These are phyloP conservation scores for Pseudogymnoascus destructans DNA, from an alignment of 2,329 filamentous ascomycete species.

Conservation along the genomic window DNA sequence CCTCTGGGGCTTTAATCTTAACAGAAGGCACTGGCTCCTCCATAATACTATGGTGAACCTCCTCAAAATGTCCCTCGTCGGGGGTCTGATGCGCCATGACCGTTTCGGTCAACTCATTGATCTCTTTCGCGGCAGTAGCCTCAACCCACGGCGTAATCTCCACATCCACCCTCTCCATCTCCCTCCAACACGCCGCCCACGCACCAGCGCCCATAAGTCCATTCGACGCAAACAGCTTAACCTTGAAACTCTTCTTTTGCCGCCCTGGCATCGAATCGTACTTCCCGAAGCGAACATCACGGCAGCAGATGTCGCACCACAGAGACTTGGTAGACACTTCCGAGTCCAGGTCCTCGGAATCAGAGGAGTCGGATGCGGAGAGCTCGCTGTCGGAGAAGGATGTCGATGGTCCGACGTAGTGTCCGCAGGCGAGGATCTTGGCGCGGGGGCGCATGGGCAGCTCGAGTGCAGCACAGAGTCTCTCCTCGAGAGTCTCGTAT, in stretches of 20 bases:
- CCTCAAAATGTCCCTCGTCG: conserved; percentile 1
- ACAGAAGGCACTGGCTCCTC: conserved; percentile 20
- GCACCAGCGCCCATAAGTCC: conserved; percentile 84
- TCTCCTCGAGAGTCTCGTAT: conserved; percentile 67
- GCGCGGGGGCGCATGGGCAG: conserved; percentile 51
- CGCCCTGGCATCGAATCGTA: conserved; percentile 12
- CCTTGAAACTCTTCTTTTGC: conserved; percentile 42
- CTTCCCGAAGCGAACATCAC: conserved; percentile 23
- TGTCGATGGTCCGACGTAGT: conserved; percentile 54
- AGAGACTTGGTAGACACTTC: background rate
- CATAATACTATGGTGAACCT: background rate
- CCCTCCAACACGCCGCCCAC: conserved; percentile 87
- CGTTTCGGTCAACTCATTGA: background rate
- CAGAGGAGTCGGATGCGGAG: conserved; percentile 16
- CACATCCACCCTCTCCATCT: conserved; percentile 97
- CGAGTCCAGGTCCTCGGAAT: conserved; percentile 18
- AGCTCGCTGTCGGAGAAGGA: conserved; percentile 22
- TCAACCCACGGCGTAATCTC: conserved; percentile 70
- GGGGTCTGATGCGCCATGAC: background rate
- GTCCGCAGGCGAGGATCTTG: conserved; percentile 60
- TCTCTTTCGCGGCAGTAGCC: conserved; percentile 40
- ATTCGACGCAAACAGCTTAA: conserved; percentile 91
- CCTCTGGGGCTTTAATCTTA: conserved; percentile 43
- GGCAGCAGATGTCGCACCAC: conserved; percentile 26
- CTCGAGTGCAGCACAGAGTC: conserved; percentile 61